These are phyloP conservation scores for Pseudodiploospora longispora DNA, from an alignment of 2,329 filamentous ascomycete genomes.

Conservation along the genomic window DNA sequence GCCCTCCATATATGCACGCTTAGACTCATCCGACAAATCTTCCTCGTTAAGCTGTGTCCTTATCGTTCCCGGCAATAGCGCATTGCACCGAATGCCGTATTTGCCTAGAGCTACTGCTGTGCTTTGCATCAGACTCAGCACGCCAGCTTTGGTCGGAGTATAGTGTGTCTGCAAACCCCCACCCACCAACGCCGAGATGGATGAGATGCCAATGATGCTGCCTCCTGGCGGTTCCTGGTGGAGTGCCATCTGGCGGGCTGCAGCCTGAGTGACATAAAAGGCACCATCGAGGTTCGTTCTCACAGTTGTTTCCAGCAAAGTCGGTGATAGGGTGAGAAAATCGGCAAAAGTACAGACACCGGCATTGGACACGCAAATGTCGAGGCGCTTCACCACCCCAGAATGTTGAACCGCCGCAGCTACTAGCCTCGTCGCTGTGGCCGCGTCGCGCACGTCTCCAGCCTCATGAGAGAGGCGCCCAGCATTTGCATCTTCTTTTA, in stretches of 20 bases:
- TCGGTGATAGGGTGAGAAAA: conserved; percentile 65
- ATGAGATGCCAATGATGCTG: conserved; percentile 69
- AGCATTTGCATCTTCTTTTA: conserved; percentile 32
- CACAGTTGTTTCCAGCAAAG: conserved; percentile 64
- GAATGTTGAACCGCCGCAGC: conserved; percentile 50
- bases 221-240: conserved; percentile 58
- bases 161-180: conserved; percentile 77
- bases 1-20: conserved; percentile 71
- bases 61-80: conserved; percentile 74
- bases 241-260: conserved; percentile 70
- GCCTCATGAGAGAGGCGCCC: conserved; percentile 58
- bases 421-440: conserved; percentile 63
- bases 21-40: conserved; percentile 65
- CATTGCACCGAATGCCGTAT: conserved; percentile 74
- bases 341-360: conserved; percentile 84
- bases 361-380: conserved; percentile 82
- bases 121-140: conserved; percentile 75
- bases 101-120: conserved; percentile 70
- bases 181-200: conserved; percentile 68
- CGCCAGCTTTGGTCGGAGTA: conserved; percentile 80
- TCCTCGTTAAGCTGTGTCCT: conserved; percentile 77
- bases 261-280: conserved; percentile 83
- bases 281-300: conserved; percentile 77
- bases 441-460: conserved; percentile 70
- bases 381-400: conserved; percentile 50